A percentile compares a stretch with the other conserved stretches of the same genome.
Conservation (phyloP, 2,329 filamentous ascomycete genomes). For the Thelonectria olida region DNA sequence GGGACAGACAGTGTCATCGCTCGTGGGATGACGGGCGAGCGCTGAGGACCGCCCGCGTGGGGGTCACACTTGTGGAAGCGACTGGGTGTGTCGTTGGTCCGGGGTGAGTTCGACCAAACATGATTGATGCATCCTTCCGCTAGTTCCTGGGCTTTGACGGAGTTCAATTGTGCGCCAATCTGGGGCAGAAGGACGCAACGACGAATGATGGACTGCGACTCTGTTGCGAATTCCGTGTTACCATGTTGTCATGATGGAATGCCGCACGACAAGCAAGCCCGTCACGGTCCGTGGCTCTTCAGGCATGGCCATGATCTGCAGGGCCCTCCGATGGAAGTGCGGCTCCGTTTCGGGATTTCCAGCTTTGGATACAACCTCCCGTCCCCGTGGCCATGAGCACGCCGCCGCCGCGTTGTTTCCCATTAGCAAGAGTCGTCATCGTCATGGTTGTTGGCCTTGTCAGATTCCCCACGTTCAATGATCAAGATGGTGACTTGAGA, state of each 20-base stretch:
- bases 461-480: conserved; percentile 15
- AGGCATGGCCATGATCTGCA: conserved; percentile 19
- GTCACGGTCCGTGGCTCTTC: conserved; percentile 7
- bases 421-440: background rate
- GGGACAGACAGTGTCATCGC: background rate
- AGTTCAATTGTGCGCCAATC: conserved; percentile 12
- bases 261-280: background rate
- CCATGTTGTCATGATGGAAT: too few relatives aligned
- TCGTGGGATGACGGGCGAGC: conserved; percentile 6
- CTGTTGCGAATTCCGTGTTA: background rate
- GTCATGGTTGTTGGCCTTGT: background rate
- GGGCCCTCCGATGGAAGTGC: conserved; percentile 13
- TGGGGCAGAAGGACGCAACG: background rate
- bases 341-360: conserved; percentile 21
- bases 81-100: conserved; percentile 1
- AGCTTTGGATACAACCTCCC: conserved; percentile 14
- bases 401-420: background rate
- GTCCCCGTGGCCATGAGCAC: conserved; percentile 3
- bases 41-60: conserved; percentile 8
- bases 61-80: conserved; percentile 2
- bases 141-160: conserved; percentile 1
- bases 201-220: background rate
- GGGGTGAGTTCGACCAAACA: conserved; percentile 5
- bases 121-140: conserved; percentile 10
- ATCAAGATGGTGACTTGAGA: background rate